Evolutionary conservation across 1,284 basidiomycete genomes (phyloP), one percentile per base, ranked within the genome.

Genomic region (Irpex sp.): DNA sequence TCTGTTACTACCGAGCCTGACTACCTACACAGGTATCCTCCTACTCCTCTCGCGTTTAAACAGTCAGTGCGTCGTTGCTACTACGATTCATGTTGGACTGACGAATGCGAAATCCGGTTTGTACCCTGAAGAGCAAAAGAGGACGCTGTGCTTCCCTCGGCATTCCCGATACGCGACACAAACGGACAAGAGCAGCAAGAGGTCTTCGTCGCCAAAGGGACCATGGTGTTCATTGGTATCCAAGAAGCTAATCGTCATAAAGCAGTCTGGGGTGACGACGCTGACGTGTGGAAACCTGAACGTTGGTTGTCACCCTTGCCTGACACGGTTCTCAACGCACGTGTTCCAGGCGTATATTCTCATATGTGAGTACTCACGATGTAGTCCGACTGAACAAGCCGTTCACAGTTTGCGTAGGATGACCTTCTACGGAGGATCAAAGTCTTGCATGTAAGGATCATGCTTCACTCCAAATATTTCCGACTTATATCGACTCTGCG

Each of bases 181-280:
- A 65, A 70, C 57, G 82, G 80, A 0, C 60, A 74, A 47, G 63
- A 68, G 0, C 72, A 81, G 1, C 69, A 77, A 36, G 72, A 74
- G 21, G 68, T 88, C 15, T 61, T 75, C 0, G 71, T 81, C 5
- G 67, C 70, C 17, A 81, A 83, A 65, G 84, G 82, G 5, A 81
- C 85, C 59, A 67, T 70, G 0, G 64, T 85, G 0, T 61, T 80
- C 9, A 73, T 86, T 26, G 81, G 84, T 2, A 80, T 86, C 11
- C 64, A 76, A 2, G 70, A 75, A 0, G 66, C 83, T 51, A 86
- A 88, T 67, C 68, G 75, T 6, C 70, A 75, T 49, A 78, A 77
- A 63, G 71, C 75, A 1, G 71, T 86, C 3, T 88, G 85, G 85
- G 85, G 86, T 4, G 76, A 79, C 46, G 85, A 87, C 68, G 79